Percentiles rank a stretch among this genome's conserved stretches.
Evolutionary conservation across 2,329 filamentous ascomycete species (phyloP).

Genomic region (Eurotiales sp.): DNA sequence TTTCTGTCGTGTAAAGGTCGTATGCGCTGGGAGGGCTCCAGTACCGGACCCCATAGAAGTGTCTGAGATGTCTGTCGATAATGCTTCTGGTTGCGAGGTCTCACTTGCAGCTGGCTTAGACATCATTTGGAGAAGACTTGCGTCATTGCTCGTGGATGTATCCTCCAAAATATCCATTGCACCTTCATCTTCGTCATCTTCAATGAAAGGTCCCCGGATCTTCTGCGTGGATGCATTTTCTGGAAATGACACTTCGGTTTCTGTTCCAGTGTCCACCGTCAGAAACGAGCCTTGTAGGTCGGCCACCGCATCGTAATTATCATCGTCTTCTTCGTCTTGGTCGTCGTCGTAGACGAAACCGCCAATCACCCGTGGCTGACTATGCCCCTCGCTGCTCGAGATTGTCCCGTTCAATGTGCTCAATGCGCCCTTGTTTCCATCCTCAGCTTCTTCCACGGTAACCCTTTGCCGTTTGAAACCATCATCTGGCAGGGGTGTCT

Average conservation of each 20-base stretch:
- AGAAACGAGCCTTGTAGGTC: not conserved
- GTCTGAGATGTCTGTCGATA: not conserved
- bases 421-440: conserved; percentile 22
- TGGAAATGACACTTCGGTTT: not conserved
- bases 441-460: conserved; percentile 41
- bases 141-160: conserved; percentile 28
- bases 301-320: conserved; percentile 12
- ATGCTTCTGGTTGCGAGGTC: not conserved
- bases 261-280: not conserved
- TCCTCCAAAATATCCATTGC: conserved; percentile 26
- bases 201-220: conserved; percentile 10
- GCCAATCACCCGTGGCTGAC: conserved; percentile 3
- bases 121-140: conserved; percentile 20
- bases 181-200: conserved; percentile 21
- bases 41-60: not conserved
- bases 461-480: conserved; percentile 40
- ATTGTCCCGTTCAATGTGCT: not conserved
- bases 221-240: not conserved
- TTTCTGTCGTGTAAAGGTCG: not conserved
- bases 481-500: conserved; percentile 23
- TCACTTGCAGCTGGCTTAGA: not conserved
- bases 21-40: not conserved
- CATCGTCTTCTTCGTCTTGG: conserved; percentile 4
- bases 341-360: conserved; percentile 12
- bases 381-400: not conserved